phyloP scores from a whole-genome alignment of 192 early-diverging fungal species.

The Diversispora epigaea region DNA sequence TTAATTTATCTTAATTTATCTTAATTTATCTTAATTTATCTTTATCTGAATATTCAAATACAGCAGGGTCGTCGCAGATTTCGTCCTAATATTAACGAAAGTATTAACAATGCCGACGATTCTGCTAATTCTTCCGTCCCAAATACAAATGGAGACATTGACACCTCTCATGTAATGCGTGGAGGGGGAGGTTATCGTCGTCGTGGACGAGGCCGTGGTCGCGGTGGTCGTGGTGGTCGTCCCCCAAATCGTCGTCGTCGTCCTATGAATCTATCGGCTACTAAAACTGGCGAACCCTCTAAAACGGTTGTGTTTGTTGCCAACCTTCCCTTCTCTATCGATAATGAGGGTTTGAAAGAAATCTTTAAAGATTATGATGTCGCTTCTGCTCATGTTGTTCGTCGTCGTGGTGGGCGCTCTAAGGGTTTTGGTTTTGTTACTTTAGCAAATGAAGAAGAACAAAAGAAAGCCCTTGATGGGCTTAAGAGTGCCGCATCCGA shows the following conservation, averaged over 20 bases:
- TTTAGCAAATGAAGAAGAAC: slow-evolving; percentile 72
- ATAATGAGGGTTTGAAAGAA: slow-evolving; percentile 67
- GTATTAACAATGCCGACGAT: not conserved
- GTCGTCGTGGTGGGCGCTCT: slow-evolving; percentile 63
- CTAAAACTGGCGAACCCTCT: slow-evolving; percentile 53
- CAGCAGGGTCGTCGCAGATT: slow-evolving; percentile 17
- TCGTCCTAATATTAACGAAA: not conserved
- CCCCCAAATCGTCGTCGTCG: slow-evolving; percentile 24
- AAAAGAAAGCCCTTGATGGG: slow-evolving; percentile 68
- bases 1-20: not conserved
- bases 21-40: not conserved
- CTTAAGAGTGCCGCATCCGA: slow-evolving; percentile 61
- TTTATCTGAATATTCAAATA: not conserved
- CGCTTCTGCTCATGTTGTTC: slow-evolving; percentile 73
- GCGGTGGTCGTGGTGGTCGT: slow-evolving; percentile 38
- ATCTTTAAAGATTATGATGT: slow-evolving; percentile 76
- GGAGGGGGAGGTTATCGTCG: slow-evolving; percentile 34
- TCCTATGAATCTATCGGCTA: slow-evolving; percentile 29
- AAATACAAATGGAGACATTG: slow-evolving; percentile 35
- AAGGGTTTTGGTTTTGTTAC: slow-evolving; percentile 98
- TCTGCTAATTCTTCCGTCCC: slow-evolving; percentile 13
- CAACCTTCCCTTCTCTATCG: slow-evolving; percentile 74
- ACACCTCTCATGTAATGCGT: slow-evolving; percentile 35
- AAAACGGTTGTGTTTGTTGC: slow-evolving; percentile 77
- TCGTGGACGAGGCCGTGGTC: slow-evolving; percentile 36